phyloP scores from a whole-genome alignment of 176 grass and related monocot genomes.

The Puya raimondii region DNA sequence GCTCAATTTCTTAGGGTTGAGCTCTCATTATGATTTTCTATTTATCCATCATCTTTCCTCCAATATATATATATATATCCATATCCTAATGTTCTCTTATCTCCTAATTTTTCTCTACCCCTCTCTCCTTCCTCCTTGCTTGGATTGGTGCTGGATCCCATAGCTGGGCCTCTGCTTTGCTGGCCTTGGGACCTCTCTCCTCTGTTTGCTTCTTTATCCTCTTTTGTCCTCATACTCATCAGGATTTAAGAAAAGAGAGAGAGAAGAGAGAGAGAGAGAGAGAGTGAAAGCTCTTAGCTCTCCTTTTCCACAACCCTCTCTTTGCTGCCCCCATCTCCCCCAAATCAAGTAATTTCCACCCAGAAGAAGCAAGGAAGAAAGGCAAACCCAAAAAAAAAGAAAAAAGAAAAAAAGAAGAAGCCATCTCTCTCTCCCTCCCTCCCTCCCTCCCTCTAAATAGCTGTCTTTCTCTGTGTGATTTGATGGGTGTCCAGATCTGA shows the following conservation, averaged over 20 bases:
- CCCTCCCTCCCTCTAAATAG: background rate
- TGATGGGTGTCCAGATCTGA: background rate
- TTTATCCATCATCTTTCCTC: too few species aligned
- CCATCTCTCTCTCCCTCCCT: background rate
- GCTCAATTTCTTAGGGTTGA: too few species aligned
- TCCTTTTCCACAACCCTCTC: background rate
- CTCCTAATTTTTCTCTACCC: background rate
- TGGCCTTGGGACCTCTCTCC: constrained; percentile 1
- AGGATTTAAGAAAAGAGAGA: background rate
- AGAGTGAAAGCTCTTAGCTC: background rate
- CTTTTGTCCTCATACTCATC: background rate
- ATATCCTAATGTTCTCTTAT: background rate
- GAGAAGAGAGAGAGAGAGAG: background rate
- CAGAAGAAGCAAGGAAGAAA: background rate
- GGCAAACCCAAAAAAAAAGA: too few species aligned
- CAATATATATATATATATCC: too few species aligned
- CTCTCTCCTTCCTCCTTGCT: background rate
- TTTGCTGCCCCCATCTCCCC: background rate
- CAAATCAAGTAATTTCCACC: background rate
- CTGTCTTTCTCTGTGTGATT: background rate
- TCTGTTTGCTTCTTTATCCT: background rate
- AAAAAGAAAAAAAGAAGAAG: background rate
- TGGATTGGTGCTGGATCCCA: background rate
- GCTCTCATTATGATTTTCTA: too few species aligned
- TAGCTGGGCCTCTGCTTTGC: background rate